Conservation (phyloP, 331 rosid genomes). For the Saraca asoca region DNA sequence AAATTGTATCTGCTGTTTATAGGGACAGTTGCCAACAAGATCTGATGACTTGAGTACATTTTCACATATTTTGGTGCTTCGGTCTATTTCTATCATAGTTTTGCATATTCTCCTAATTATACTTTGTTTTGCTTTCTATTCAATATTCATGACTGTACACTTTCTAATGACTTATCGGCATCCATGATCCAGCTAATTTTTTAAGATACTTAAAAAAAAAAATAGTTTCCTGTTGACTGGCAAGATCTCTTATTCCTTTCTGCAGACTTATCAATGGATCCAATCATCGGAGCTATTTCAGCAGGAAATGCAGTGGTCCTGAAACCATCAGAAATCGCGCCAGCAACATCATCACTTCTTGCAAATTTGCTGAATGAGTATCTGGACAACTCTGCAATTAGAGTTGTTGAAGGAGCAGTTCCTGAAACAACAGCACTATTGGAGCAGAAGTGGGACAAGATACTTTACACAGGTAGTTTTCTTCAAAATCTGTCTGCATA, state of each 20-base stretch:
- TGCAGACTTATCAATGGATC: conserved; percentile 78
- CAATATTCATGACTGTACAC: conserved; percentile 13
- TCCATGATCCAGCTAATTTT: not conserved
- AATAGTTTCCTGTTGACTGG: conserved; percentile 15
- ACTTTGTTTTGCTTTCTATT: not conserved
- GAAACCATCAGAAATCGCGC: conserved; percentile 80
- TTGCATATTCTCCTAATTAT: conserved; percentile 12
- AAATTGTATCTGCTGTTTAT: not conserved
- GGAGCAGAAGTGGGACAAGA: conserved; percentile 87
- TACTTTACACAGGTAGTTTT: conserved; percentile 69
- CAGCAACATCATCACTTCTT: conserved; percentile 65
- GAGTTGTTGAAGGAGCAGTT: conserved; percentile 77
- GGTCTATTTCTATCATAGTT: conserved; percentile 9
- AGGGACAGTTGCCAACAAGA: not conserved
- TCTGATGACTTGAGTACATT: not conserved
- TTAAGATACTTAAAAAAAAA: not conserved
- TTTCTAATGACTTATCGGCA: conserved; percentile 12
- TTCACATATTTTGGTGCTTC: not conserved
- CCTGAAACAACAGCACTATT: conserved; percentile 76
- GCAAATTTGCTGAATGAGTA: conserved; percentile 48
- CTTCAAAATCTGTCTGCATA: conserved; percentile 4
- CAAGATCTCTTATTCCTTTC: conserved; percentile 22
- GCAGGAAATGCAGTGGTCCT: conserved; percentile 78
- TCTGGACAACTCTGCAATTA: conserved; percentile 60
- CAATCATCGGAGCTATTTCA: conserved; percentile 82